Evolutionary conservation across 371 early-diverging fungal genomes (phyloP).

Genomic region (Rhizopus delemar): DNA sequence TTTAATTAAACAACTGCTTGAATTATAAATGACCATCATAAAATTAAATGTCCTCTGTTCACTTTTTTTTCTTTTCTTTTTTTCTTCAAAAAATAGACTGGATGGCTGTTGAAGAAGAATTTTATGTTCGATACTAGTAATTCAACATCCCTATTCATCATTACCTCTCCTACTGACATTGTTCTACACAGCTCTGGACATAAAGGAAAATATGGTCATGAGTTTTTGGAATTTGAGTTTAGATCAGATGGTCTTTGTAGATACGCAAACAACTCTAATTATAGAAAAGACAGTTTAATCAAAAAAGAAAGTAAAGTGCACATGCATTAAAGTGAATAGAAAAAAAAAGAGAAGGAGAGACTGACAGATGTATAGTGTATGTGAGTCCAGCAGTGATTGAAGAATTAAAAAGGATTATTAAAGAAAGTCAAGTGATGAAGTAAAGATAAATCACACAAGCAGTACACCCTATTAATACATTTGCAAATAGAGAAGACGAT

Average conservation of each 20-base stretch:
- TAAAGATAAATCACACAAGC: slow-evolving; percentile 26
- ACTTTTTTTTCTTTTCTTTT: slow-evolving; percentile 1
- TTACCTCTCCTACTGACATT: background rate
- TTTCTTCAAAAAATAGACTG: background rate
- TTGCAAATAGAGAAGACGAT: slow-evolving; percentile 80
- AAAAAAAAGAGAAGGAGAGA: background rate
- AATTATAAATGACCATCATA: background rate
- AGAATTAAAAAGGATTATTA: slow-evolving; percentile 87
- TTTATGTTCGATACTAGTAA: slow-evolving; percentile 88
- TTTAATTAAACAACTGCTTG: background rate
- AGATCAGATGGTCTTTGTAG: slow-evolving; percentile 85
- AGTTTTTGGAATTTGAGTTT: slow-evolving; percentile 97
- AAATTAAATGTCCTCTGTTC: background rate
- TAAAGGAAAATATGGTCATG: slow-evolving; percentile 94
- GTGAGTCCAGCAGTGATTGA: slow-evolving; percentile 78
- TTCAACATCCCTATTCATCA: background rate
- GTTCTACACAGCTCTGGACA: slow-evolving; percentile 76
- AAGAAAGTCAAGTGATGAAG: slow-evolving; percentile 89
- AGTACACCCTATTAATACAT: background rate
- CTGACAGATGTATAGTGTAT: slow-evolving; percentile 56
- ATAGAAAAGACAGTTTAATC: slow-evolving; percentile 95
- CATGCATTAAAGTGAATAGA: background rate
- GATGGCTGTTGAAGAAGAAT: slow-evolving; percentile 62
- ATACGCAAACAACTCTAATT: slow-evolving; percentile 97
- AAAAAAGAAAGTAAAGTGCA: slow-evolving; percentile 79